Evolutionary conservation across 2,329 filamentous ascomycete genomes (phyloP).

Genomic region (Cercospora sp.): DNA sequence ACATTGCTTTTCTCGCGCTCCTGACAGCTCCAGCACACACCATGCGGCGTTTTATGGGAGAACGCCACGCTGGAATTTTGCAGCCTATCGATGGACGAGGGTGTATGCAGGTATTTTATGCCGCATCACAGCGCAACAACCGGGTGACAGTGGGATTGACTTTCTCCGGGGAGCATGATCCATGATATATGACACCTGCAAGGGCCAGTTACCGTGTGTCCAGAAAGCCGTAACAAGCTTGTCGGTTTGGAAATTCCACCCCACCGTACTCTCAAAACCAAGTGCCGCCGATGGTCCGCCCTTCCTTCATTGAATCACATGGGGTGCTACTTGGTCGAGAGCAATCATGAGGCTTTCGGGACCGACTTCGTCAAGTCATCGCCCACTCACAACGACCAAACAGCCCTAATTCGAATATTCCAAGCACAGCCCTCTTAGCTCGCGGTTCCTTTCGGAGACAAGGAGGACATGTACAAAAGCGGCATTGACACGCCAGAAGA

Average conservation of each 20-base stretch:
- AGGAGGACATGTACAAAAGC: background rate
- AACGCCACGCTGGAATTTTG: background rate
- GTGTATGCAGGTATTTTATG: constrained; percentile 15
- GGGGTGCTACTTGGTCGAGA: background rate
- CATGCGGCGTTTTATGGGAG: background rate
- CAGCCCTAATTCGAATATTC: background rate
- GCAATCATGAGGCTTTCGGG: background rate
- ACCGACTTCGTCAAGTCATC: background rate
- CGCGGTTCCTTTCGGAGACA: background rate
- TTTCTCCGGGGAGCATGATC: constrained; percentile 10
- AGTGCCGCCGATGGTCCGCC: background rate
- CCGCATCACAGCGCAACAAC: constrained; percentile 6
- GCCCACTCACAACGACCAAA: background rate
- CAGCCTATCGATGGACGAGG: background rate
- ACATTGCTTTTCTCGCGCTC: background rate
- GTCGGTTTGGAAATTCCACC: background rate
- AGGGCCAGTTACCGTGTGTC: background rate
- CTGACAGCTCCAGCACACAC: background rate
- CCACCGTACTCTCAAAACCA: background rate
- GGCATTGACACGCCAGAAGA: background rate
- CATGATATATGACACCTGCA: background rate
- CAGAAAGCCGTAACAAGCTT: background rate
- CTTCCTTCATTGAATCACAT: background rate
- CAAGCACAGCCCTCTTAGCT: background rate
- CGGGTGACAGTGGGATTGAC: constrained; percentile 11